Percentiles rank a stretch among this genome's conserved stretches.
These are phyloP conservation scores for Nissolia schottii DNA, from an alignment of 306 rosid genomes.

Conservation along the genomic window DNA sequence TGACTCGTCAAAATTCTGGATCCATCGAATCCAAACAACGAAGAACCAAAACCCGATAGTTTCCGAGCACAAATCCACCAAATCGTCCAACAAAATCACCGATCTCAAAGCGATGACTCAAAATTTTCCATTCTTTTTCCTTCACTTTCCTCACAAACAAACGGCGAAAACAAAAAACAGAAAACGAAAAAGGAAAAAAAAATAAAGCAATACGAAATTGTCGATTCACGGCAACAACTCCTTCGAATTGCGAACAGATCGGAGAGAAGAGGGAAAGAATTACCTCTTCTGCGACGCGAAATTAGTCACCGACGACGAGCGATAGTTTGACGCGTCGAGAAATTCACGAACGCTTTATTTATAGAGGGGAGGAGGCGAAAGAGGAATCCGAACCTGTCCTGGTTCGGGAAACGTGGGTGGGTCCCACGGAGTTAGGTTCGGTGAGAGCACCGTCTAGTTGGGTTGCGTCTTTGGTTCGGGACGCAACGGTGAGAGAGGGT, in stretches of 20 bases:
- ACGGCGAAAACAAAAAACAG: too few relatives aligned
- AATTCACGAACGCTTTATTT: constrained; percentile 11
- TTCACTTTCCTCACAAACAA: background rate
- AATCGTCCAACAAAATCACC: background rate
- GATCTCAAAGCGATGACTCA: background rate
- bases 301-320: background rate
- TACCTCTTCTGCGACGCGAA: constrained; percentile 23
- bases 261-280: background rate
- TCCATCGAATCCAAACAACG: background rate
- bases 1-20: background rate
- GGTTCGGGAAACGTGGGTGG: constrained; percentile 22
- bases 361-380: background rate
- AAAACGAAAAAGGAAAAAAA: background rate
- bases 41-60: background rate
- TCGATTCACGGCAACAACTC: background rate
- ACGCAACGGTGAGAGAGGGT: constrained; percentile 12
- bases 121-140: background rate
- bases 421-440: constrained; percentile 26
- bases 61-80: background rate
- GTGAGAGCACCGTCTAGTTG: constrained; percentile 28
- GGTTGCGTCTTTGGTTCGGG: constrained; percentile 44
- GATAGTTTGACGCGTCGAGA: background rate
- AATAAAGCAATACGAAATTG: background rate
- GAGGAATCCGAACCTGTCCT: constrained; percentile 24
- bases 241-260: background rate